Evolutionary conservation across 306 rosid species (phyloP).

Genomic region (Notholithocarpus densiflorus): DNA sequence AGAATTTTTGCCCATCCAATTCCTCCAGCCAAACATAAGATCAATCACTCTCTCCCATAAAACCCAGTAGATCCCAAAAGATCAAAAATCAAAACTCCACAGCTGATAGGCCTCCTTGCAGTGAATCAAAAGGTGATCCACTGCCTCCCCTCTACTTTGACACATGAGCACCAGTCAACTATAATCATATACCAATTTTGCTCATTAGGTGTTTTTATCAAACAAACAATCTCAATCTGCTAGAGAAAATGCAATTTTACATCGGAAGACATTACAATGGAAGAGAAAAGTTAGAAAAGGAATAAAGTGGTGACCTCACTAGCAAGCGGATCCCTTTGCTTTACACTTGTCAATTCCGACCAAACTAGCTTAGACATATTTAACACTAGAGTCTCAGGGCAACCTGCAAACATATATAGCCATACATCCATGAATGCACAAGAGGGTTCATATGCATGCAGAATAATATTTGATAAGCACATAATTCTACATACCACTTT

Average conservation of each 20-base stretch:
- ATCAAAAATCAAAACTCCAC: too few species aligned
- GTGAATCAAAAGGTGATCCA: too few species aligned
- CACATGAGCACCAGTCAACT: too few species aligned
- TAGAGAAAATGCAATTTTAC: not conserved
- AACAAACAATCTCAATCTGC: not conserved
- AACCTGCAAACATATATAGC: slow-evolving; percentile 51
- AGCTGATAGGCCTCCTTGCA: too few species aligned
- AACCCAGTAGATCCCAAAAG: too few species aligned
- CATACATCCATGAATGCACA: slow-evolving; percentile 12
- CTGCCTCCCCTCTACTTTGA: too few species aligned
- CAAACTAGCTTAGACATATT: slow-evolving; percentile 91
- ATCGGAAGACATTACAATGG: slow-evolving; percentile 2
- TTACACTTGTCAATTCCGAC: slow-evolving; percentile 72
- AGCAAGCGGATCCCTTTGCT: slow-evolving; percentile 88
- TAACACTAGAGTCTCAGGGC: slow-evolving; percentile 78
- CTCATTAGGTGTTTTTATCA: not conserved
- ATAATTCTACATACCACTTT: slow-evolving; percentile 53
- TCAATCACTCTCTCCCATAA: too few species aligned
- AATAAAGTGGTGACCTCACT: slow-evolving; percentile 74
- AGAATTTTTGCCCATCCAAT: too few species aligned
- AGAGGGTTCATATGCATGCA: slow-evolving; percentile 4
- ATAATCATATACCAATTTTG: not conserved
- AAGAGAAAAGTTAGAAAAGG: not conserved
- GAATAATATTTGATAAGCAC: not conserved
- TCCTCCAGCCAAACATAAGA: too few species aligned